Evolutionary conservation across 202 grass and related monocot species (phyloP).

Genomic region (Carex arenaria): DNA sequence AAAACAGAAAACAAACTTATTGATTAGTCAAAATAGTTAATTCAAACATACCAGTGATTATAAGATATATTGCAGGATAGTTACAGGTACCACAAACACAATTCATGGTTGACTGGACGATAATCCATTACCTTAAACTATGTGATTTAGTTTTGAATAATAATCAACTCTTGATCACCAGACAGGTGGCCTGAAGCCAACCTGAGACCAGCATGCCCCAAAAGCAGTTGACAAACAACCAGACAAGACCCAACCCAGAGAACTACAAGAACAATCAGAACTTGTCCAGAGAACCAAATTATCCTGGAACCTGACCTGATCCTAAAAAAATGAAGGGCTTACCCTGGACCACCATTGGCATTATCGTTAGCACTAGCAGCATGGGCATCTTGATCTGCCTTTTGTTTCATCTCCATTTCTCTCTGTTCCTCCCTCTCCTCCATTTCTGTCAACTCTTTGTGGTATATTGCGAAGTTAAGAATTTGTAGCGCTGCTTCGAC

Average conservation of each 20-base stretch:
- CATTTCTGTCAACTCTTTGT: constrained; percentile 95
- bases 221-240: background rate
- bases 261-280: constrained; percentile 8
- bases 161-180: background rate
- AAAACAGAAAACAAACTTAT: constrained; percentile 15
- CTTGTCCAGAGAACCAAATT: background rate
- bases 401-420: constrained; percentile 77
- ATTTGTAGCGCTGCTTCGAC: constrained; percentile 91
- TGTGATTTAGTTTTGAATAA: background rate
- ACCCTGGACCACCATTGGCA: constrained; percentile 47
- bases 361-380: constrained; percentile 30
- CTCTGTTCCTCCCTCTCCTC: constrained; percentile 64
- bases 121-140: background rate
- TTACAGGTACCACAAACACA: background rate
- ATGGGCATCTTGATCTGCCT: constrained; percentile 59
- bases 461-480: constrained; percentile 97
- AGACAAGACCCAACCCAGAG: background rate
- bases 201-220: background rate
- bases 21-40: constrained; percentile 3
- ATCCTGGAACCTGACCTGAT: background rate
- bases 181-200: constrained; percentile 2
- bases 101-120: background rate
- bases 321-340: constrained; percentile 13
- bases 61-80: background rate
- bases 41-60: background rate